Base-by-base conservation (phyloP, 257 asterid species). In the Nicotiana sylvestris region DNA sequence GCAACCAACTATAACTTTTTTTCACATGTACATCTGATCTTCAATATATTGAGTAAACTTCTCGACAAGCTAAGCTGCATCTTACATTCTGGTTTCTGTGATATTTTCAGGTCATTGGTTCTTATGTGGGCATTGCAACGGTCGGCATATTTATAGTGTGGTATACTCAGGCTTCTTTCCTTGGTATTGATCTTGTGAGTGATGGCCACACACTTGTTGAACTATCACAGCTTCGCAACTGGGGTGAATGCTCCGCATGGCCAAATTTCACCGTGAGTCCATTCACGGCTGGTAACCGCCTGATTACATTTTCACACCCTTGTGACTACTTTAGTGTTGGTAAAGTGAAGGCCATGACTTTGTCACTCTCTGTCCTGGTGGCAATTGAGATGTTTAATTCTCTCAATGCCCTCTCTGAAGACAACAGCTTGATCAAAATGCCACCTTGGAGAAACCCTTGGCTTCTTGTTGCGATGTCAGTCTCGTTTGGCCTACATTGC, bases 391-490 rank as follows among this genome's bases (percentile, higher is more conserved):
- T 95, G 98, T 91, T 95, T 29, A 95, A 95, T 78, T 92, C 99
- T 25, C 89, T 95, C 7, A 95, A 95, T 79, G 97, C 98, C 27
- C 93, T 95, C 64, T 93, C 99, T 0, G 99, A 95, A 78, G 98
- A 95, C 88, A 93, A 91, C 83, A 95, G 99, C 90, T 85, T 93
- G 89, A 74, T 91, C 80, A 83, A 66, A 68, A 93, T 95, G 98
- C 98, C 99, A 46, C 99, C 99, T 1, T 95, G 98, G 99, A 90
- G 82, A 21, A 95, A 93, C 57, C 97, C 94, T 11, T 95, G 97
- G 97, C 97, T 95, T 55, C 92, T 95, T 18, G 87, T 91, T 33
- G 97, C 98, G 61, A 92, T 92, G 95, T 86, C 92, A 1, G 33
- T 90, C n/a, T 95, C 98, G 4, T 46, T 93, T 11, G 89, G 90